Evolutionary conservation across 768 basidiomycete genomes (phyloP), one percentile per base, ranked within the genome.

Genomic region (Rhodotorula paludigena): DNA sequence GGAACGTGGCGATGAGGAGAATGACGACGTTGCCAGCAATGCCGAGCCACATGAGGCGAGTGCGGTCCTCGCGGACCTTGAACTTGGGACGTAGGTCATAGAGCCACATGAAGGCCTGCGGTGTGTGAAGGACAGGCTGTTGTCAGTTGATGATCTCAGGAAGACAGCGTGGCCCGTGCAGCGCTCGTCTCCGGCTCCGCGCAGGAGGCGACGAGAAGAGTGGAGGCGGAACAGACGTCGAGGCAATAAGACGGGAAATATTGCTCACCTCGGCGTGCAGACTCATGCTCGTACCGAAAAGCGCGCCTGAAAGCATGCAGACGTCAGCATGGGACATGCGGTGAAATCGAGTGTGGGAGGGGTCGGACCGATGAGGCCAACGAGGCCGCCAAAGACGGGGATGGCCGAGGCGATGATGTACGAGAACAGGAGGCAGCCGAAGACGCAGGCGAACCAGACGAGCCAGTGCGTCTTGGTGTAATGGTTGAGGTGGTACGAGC

Each of bases 341-440:
- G n/a, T n/a, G n/a, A n/a, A n/a, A n/a, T n/a, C n/a, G n/a, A n/a
- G n/a, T n/a, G n/a, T n/a, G n/a, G n/a, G n/a, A n/a, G n/a, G n/a
- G n/a, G n/a, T n/a, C n/a, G n/a, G n/a, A n/a, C n/a, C 70, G 39
- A 68, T 44, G 44, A 73, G 72, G 20, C 73, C 71, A 45, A 68
- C 67, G 45, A 68, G 67, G 12, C 66, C 61, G 42, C 42, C 33
- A 35, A 62, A 62, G 28, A 62, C 61, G 3, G 61, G 61, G 39
- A 57, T 33, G 20, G 66, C 66, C 14, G 60, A 53, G 12, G 75
- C 69, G 48, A 74, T 63, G 64, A 76, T 42, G 70, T 69, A 76
- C 18, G 68, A 51, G 62, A 76, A 64, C 21, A 63, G 32, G 10
- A 61, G 28, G 60, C 68, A 60, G 25, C 47, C 61, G 20, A 25